Conservation (phyloP, 129 eudicot genomes). For the Lactuca sativa region DNA sequence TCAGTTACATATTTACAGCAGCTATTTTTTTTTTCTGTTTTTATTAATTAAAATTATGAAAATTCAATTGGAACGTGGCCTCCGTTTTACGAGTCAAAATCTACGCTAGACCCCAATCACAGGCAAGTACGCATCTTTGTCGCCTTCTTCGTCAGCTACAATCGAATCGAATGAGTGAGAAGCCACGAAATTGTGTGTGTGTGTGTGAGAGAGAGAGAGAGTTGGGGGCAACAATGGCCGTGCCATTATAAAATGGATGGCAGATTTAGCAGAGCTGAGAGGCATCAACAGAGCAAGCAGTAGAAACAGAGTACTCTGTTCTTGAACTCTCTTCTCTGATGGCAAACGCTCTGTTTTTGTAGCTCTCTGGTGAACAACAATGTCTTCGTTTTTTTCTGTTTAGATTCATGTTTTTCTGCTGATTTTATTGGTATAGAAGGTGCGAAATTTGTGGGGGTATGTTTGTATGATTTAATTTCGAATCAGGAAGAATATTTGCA, state of each 20-base stretch:
- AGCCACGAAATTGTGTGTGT: conserved; percentile 2
- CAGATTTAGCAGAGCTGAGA: conserved; percentile 4
- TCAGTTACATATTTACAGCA: not conserved
- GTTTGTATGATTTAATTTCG: not conserved
- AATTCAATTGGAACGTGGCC: conserved; percentile 15
- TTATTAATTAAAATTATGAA: not conserved
- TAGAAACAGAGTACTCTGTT: conserved; percentile 13
- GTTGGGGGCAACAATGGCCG: conserved; percentile 7
- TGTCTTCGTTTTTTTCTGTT: conserved; percentile 10
- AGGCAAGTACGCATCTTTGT: conserved; percentile 28
- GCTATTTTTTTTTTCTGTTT: not conserved
- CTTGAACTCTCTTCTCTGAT: conserved; percentile 16
- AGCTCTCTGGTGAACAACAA: conserved; percentile 20
- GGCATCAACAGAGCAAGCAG: not conserved
- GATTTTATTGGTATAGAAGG: conserved; percentile 10
- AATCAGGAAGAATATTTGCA: not conserved
- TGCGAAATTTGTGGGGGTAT: not conserved
- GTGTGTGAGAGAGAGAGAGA: not conserved
- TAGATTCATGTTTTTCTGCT: not conserved
- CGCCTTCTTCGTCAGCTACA: conserved; percentile 22
- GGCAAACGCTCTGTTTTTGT: conserved; percentile 24
- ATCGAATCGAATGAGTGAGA: not conserved
- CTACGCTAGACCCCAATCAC: conserved; percentile 24
- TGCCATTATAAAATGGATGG: conserved; percentile 17
- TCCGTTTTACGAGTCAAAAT: conserved; percentile 22